Conservation (phyloP, 441 rosid genomes). For the Francoa sonchifolia region DNA sequence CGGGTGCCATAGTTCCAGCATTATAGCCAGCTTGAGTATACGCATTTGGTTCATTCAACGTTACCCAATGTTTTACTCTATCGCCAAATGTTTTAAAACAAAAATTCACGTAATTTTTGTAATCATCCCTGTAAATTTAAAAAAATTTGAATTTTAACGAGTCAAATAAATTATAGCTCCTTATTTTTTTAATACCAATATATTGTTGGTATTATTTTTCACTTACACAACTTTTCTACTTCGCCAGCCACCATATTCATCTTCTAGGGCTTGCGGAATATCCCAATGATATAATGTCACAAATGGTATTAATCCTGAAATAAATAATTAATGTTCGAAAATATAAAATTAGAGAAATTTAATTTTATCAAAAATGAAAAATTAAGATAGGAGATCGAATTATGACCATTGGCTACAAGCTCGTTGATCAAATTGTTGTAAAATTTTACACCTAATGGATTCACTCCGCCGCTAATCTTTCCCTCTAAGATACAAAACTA, state of each 20-base stretch:
- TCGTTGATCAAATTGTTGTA: conserved; percentile 23
- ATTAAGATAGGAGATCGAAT: too few relatives aligned
- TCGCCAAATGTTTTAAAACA: conserved; percentile 22
- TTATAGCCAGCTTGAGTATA: conserved; percentile 8
- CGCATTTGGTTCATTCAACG: conserved; percentile 7
- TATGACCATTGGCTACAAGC: conserved; percentile 17
- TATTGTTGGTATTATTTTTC: background rate
- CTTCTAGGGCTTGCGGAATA: conserved; percentile 31
- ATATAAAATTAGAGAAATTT: background rate
- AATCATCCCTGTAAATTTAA: conserved; percentile 8
- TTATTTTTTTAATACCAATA: too few relatives aligned
- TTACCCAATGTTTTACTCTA: conserved; percentile 17
- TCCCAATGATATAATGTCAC: conserved; percentile 29
- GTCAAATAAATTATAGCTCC: background rate
- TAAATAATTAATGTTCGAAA: background rate
- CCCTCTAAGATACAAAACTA: conserved; percentile 14
- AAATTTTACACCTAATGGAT: conserved; percentile 18
- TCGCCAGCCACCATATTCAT: conserved; percentile 27
- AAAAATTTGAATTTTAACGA: background rate
- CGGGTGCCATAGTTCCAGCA: conserved; percentile 6
- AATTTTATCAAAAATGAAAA: background rate
- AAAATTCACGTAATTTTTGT: conserved; percentile 9
- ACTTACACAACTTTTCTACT: conserved; percentile 27
- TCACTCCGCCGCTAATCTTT: conserved; percentile 23
- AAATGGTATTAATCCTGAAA: conserved; percentile 9